Evolutionary conservation across 202 grass and related monocot genomes (phyloP), one percentile per base, ranked within the genome.

Genomic region (Cymbopogon flexuosus): DNA sequence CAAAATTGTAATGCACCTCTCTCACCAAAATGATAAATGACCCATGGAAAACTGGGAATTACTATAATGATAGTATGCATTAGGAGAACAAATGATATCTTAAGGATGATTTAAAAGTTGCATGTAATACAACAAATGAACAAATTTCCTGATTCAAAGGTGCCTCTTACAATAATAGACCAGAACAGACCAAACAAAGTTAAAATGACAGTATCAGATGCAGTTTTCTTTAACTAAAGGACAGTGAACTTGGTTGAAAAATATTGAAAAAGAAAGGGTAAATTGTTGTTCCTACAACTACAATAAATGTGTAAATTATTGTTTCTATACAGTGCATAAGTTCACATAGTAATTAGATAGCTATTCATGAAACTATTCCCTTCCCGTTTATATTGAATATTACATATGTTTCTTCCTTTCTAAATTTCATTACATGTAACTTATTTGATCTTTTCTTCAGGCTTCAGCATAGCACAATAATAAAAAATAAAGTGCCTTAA

Each of bases 131-230:
- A 27, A 27, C 27, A 27, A 27, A 33, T 33, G 31, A 33, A 33
- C 31, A 3, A 33, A 33, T 33, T 33, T 33, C 31, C 31, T 33
- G 31, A 3, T 33, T 33, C 31, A 4, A 33, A 33, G 31, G 31
- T 33, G 4, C 31, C 31, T 33, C 4, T 33, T 3, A 33, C 2
- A 33, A 33, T 33, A 33, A 33, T 33, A 33, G 31, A 36, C 3
- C 4, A 36, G 35, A 6, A 8, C 7, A 39, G 7, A 39, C 36
- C 36, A 39, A 39, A 73, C 23, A 22, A 37, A 68, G 57, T 72
- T 78, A 37, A 72, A 72, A 63, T 56, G 18, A 10, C 57, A 77
- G n/a, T 47, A 76, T 5, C 63, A 54, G 22, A 46, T 70, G 40
- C 42, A 65, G 23, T 18, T 79, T 33, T 75, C 8, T 57, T 65